Evolutionary conservation across 257 asterid species (phyloP).

Genomic region (Verbena officinalis): DNA sequence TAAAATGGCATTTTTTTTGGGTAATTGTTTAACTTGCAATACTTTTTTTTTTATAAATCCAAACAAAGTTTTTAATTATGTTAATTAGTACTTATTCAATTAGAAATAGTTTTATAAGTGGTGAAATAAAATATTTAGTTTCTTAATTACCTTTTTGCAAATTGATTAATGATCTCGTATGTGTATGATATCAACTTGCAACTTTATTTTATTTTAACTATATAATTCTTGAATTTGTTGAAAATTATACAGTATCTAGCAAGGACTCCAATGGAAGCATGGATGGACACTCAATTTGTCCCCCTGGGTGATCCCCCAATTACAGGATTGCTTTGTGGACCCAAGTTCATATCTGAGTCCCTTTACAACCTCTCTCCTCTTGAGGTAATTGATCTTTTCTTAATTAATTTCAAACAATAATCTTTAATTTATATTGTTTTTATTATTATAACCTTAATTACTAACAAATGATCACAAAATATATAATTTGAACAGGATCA

Average conservation of each 20-base stretch:
- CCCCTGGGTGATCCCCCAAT: constrained; percentile 59
- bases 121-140: too few species aligned
- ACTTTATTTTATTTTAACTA: neutral
- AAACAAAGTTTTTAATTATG: too few species aligned
- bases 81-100: too few species aligned
- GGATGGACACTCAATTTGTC: constrained; percentile 59
- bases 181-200: neutral
- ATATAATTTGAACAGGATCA: constrained; percentile 46
- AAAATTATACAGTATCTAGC: constrained; percentile 41
- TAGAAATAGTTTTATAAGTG: too few species aligned
- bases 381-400: constrained; percentile 36
- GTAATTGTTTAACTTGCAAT: too few species aligned
- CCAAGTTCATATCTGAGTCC: constrained; percentile 55
- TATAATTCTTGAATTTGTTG: neutral
- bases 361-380: constrained; percentile 55
- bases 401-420: too few species aligned
- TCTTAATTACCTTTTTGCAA: too few species aligned
- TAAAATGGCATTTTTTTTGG: too few species aligned
- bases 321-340: constrained; percentile 47
- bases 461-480: neutral
- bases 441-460: too few species aligned
- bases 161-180: too few species aligned
- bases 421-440: too few species aligned
- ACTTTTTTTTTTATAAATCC: too few species aligned
- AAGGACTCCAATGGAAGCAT: constrained; percentile 50